Evolutionary conservation across 208 protist species (phyloP).

Genomic region (Borovskyia barvae): DNA sequence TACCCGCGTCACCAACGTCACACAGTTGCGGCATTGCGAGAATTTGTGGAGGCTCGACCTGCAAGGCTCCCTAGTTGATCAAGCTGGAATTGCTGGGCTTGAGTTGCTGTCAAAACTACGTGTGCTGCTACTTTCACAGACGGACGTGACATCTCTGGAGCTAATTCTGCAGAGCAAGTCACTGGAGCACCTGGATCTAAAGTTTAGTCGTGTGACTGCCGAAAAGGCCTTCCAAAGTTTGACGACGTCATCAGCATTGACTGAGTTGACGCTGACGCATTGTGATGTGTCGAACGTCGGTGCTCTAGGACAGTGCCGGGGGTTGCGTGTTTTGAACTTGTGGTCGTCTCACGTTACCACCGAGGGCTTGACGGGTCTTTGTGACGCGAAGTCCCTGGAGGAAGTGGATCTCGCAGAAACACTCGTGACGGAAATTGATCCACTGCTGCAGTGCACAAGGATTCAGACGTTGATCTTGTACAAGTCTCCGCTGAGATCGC

Average conservation of each 20-base stretch:
- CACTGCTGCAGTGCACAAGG: conserved; percentile 19
- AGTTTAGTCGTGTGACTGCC: conserved; percentile 9
- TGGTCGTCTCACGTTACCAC: conserved; percentile 24
- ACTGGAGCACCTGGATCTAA: conserved; percentile 20
- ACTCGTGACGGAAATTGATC: conserved; percentile 8
- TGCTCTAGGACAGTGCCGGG: conserved; percentile 4
- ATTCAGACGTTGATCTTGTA: conserved; percentile 16
- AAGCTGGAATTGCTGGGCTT: conserved; percentile 11
- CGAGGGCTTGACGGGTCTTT: conserved; percentile 18
- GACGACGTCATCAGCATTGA: conserved; percentile 5
- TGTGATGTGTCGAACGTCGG: conserved; percentile 13
- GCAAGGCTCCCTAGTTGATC: conserved; percentile 15
- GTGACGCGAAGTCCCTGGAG: conserved; percentile 2
- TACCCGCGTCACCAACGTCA: conserved; percentile 22
- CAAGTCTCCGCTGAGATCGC: conserved; percentile 16
- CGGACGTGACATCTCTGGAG: conserved; percentile 8
- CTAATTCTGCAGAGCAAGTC: conserved; percentile 3
- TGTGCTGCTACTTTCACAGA: conserved; percentile 21
- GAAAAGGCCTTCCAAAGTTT: conserved; percentile 3
- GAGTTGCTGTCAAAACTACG: conserved; percentile 13
- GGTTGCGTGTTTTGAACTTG: conserved; percentile 19
- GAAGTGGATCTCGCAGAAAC: conserved; percentile 37
- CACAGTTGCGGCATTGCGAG: conserved; percentile 5
- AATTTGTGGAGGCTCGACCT: conserved; percentile 17
- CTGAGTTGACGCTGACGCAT: conserved; percentile 23